Evolutionary conservation across 2,329 filamentous ascomycete genomes (phyloP).

Genomic region (Xylaria sp.): DNA sequence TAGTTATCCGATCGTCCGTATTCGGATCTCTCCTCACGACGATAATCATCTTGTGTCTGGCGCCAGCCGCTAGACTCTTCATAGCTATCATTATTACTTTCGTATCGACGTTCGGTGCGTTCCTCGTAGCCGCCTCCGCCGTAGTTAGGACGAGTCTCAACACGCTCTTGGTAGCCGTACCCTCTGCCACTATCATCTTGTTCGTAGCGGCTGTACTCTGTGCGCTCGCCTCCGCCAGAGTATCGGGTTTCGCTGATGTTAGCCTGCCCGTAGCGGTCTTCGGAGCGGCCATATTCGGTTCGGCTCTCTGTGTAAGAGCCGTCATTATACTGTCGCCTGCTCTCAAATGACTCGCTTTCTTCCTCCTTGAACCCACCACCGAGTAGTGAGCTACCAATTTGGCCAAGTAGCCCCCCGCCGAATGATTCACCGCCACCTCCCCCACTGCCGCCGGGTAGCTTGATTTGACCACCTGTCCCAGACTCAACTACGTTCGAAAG

Average conservation of each 20-base stretch:
- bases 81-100: slow-evolving; percentile 50
- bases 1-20: slow-evolving; percentile 28
- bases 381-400: slow-evolving; percentile 73
- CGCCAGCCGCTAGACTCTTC: slow-evolving; percentile 43
- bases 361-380: slow-evolving; percentile 67
- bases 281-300: slow-evolving; percentile 69
- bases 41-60: slow-evolving; percentile 43
- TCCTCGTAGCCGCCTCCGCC: slow-evolving; percentile 48
- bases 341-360: slow-evolving; percentile 64
- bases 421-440: slow-evolving; percentile 62
- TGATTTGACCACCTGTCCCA: slow-evolving; percentile 54
- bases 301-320: slow-evolving; percentile 70
- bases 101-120: slow-evolving; percentile 64
- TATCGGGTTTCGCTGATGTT: slow-evolving; percentile 69
- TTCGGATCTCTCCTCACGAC: slow-evolving; percentile 29
- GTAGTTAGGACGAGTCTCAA: slow-evolving; percentile 29
- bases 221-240: slow-evolving; percentile 64
- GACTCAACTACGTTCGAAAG: slow-evolving; percentile 59
- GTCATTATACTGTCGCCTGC: slow-evolving; percentile 65
- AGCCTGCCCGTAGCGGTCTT: slow-evolving; percentile 68
- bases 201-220: slow-evolving; percentile 71
- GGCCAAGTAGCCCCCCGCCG: slow-evolving; percentile 75
- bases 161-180: slow-evolving; percentile 59
- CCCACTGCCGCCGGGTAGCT: slow-evolving; percentile 35
- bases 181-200: slow-evolving; percentile 60